phyloP scores from a whole-genome alignment of 768 basidiomycete genomes.

The Erythrobasidium yunnanense region DNA sequence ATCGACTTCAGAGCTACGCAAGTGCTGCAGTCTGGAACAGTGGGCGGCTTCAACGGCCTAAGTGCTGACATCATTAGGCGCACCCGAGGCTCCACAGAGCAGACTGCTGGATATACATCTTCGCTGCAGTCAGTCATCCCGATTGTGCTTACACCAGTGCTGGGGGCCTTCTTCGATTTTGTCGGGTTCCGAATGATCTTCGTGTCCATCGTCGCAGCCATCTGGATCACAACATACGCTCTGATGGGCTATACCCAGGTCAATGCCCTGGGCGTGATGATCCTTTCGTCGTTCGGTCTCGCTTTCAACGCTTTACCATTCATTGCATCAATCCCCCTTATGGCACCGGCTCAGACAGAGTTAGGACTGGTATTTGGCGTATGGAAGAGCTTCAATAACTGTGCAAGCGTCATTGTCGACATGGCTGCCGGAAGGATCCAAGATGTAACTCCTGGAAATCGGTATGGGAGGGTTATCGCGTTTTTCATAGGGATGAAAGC shows the following conservation, averaged over 20 bases:
- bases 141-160: constrained; percentile 11
- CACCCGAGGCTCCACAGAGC: constrained; percentile 16
- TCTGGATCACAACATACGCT: neutral
- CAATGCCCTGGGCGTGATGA: neutral
- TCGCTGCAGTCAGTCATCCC: constrained; percentile 8
- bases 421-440: constrained; percentile 1
- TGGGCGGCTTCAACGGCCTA: constrained; percentile 6
- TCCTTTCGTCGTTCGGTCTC: constrained; percentile 3
- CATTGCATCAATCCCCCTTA: constrained; percentile 18
- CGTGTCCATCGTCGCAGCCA: neutral
- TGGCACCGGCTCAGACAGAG: constrained; percentile 7
- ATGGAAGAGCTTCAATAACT: constrained; percentile 24
- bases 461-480: constrained; percentile 9
- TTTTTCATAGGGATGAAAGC: constrained; percentile 16
- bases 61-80: constrained; percentile 11
- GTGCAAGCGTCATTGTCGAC: constrained; percentile 9
- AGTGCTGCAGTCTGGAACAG: constrained; percentile 12
- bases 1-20: neutral
- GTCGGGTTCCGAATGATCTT: constrained; percentile 17
- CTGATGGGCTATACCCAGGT: constrained; percentile 7
- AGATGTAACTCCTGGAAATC: constrained; percentile 1
- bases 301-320: constrained; percentile 24
- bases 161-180: constrained; percentile 19
- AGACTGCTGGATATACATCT: constrained; percentile 5
- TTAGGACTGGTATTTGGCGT: constrained; percentile 11